Percentiles rank a stretch among this genome's conserved stretches.
phyloP scores from a whole-genome alignment of 345 rosid genomes.

The Noccaea bulbosa region DNA sequence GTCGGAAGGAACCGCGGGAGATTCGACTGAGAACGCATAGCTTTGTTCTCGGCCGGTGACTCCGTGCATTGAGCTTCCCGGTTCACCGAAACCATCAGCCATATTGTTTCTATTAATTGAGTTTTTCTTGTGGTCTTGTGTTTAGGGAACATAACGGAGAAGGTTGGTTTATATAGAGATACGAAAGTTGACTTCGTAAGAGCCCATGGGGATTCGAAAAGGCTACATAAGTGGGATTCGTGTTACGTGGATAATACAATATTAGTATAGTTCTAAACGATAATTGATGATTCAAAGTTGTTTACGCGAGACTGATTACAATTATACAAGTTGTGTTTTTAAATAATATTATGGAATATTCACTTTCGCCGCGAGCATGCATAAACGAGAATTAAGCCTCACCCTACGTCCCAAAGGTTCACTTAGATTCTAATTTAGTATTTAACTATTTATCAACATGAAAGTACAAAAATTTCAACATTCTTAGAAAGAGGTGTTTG shows the following conservation, averaged over 20 bases:
- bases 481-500: neutral
- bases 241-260: slow-evolving; percentile 33
- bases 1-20: slow-evolving; percentile 66
- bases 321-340: slow-evolving; percentile 38
- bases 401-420: slow-evolving; percentile 68
- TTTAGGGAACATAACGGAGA: slow-evolving; percentile 10
- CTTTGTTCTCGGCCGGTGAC: slow-evolving; percentile 71
- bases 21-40: slow-evolving; percentile 65
- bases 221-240: slow-evolving; percentile 35
- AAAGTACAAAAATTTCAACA: slow-evolving; percentile 19
- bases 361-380: slow-evolving; percentile 68
- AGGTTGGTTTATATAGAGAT: slow-evolving; percentile 48
- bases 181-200: slow-evolving; percentile 57
- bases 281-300: slow-evolving; percentile 31
- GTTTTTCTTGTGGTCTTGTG: slow-evolving; percentile 28
- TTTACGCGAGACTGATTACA: slow-evolving; percentile 53
- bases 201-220: slow-evolving; percentile 43
- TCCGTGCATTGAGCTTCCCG: slow-evolving; percentile 87
- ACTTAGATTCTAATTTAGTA: slow-evolving; percentile 32
- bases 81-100: slow-evolving; percentile 58
- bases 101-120: slow-evolving; percentile 36
- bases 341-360: slow-evolving; percentile 42
- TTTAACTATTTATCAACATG: slow-evolving; percentile 14
- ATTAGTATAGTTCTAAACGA: slow-evolving; percentile 31
- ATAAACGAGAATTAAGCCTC: slow-evolving; percentile 41